Evolutionary conservation across 2,329 filamentous ascomycete genomes (phyloP).

Genomic region (Botrytis fabae): DNA sequence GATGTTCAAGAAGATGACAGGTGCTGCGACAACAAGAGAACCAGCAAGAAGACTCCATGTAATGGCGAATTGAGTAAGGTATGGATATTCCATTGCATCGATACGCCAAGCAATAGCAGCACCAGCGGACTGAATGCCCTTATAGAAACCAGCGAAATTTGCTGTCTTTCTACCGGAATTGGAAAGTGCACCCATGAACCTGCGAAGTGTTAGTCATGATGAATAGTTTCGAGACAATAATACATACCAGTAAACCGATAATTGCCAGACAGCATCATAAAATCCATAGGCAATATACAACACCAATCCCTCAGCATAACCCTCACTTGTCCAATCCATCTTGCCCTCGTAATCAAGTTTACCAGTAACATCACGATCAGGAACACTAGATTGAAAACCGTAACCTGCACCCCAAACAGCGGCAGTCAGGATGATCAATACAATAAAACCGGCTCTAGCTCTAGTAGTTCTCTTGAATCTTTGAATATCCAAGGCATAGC

Average conservation of each 20-base stretch:
- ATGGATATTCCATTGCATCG: slow-evolving; percentile 61
- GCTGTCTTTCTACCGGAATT: slow-evolving; percentile 88
- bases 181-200: slow-evolving; percentile 86
- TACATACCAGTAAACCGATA: slow-evolving; percentile 76
- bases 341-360: slow-evolving; percentile 17
- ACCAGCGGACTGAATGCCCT: slow-evolving; percentile 80
- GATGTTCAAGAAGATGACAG: slow-evolving; percentile 75
- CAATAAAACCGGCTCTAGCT: slow-evolving; percentile 61
- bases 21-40: slow-evolving; percentile 72
- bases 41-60: slow-evolving; percentile 74
- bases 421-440: slow-evolving; percentile 68
- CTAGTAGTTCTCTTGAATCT: slow-evolving; percentile 61
- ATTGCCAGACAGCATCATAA: slow-evolving; percentile 87
- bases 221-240: slow-evolving; percentile 52
- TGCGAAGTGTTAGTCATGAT: slow-evolving; percentile 39
- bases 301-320: slow-evolving; percentile 76
- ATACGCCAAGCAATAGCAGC: slow-evolving; percentile 72
- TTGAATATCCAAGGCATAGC: slow-evolving; percentile 64
- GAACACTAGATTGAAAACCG: slow-evolving; percentile 63
- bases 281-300: slow-evolving; percentile 87
- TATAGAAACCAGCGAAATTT: slow-evolving; percentile 87
- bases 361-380: slow-evolving; percentile 53
- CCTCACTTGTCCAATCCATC: slow-evolving; percentile 51
- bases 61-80: slow-evolving; percentile 68
- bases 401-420: slow-evolving; percentile 79